phyloP scores from a whole-genome alignment of 371 early-diverging fungal genomes.

The Apophysomyces variabilis region DNA sequence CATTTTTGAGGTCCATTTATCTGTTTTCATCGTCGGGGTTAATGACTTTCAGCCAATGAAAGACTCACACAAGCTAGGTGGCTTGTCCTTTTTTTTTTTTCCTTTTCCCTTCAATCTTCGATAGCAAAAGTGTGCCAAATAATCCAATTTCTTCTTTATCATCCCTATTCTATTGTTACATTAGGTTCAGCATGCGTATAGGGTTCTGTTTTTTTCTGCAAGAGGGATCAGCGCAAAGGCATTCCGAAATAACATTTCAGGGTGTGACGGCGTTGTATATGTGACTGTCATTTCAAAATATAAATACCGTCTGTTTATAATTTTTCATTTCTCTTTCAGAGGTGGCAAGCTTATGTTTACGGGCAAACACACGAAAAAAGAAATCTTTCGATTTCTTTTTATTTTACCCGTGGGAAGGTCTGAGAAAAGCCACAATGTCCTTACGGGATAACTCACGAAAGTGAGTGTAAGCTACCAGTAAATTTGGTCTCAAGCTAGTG shows the following conservation, averaged over 20 bases:
- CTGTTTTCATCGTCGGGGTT: slow-evolving; percentile 13
- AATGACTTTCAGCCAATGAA: neutral
- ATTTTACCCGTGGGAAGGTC: slow-evolving; percentile 56
- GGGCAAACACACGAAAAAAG: slow-evolving; percentile 55
- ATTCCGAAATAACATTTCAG: no score
- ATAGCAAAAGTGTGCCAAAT: no score
- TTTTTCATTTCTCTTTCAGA: slow-evolving; percentile 30
- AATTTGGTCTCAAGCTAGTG: slow-evolving; percentile 9
- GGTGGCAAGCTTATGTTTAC: slow-evolving; percentile 56
- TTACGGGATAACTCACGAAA: slow-evolving; percentile 51
- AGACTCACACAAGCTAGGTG: no score
- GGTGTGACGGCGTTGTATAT: neutral
- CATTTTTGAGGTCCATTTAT: slow-evolving; percentile 15
- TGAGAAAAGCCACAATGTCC: slow-evolving; percentile 55
- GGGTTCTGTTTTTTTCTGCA: no score
- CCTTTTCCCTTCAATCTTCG: no score
- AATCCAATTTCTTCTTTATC: no score
- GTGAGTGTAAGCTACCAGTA: slow-evolving; percentile 52
- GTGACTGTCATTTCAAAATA: slow-evolving; percentile 14
- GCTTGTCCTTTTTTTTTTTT: no score
- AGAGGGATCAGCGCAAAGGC: no score
- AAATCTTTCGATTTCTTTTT: slow-evolving; percentile 32
- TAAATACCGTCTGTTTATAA: neutral
- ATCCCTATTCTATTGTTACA: no score
- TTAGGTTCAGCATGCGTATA: no score